Conservation (phyloP, 805 yeast species). For the Yarrowia sp. region DNA sequence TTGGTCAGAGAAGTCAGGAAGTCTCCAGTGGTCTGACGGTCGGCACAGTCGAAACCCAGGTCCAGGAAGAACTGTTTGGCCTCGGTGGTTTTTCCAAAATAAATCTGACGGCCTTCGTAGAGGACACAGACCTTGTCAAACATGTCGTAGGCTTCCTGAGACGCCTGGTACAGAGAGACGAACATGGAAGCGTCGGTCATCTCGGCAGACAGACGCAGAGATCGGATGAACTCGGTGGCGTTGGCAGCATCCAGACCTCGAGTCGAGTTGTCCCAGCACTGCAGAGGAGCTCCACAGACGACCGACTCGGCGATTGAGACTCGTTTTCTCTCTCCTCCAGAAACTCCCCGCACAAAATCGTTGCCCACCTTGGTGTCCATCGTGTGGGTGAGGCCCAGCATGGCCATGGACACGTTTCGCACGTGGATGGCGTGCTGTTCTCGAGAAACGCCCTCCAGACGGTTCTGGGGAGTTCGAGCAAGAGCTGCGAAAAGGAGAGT, state of each 20-base stretch:
- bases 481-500: conserved; percentile 5
- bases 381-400: conserved; percentile 23
- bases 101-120: conserved; percentile 44
- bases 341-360: conserved; percentile 16
- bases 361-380: conserved; percentile 23
- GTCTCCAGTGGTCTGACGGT: conserved; percentile 67
- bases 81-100: conserved; percentile 59
- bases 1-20: conserved; percentile 63
- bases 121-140: conserved; percentile 22
- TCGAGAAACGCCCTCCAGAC: conserved; percentile 6
- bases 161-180: conserved; percentile 18
- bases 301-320: conserved; percentile 11
- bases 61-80: conserved; percentile 60
- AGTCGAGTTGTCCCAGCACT: conserved; percentile 22
- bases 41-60: conserved; percentile 65
- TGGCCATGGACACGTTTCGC: conserved; percentile 18
- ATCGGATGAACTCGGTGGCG: conserved; percentile 20
- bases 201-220: conserved; percentile 18
- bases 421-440: conserved; percentile 19
- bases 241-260: conserved; percentile 29
- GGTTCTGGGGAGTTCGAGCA: conserved; percentile 9
- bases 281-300: conserved; percentile 17
- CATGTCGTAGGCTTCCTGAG: conserved; percentile 22
- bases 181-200: conserved; percentile 29
- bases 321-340: conserved; percentile 25